Evolutionary conservation across 2,329 filamentous ascomycete species (phyloP), one percentile per base, ranked within the genome.

Genomic region (Phoma sp.): DNA sequence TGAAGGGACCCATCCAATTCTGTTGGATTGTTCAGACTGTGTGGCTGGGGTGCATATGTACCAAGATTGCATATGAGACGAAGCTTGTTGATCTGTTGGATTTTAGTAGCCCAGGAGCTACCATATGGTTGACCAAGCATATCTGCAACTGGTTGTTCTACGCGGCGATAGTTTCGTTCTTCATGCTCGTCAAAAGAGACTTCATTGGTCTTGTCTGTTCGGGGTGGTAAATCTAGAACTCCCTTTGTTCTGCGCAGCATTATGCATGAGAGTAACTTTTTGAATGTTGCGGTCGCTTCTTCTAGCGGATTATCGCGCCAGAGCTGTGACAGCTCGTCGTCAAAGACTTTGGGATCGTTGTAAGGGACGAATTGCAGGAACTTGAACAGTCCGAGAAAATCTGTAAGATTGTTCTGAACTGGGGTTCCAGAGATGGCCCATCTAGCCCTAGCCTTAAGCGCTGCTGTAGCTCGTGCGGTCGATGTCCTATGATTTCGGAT

Each of bases 371-470:
- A 48, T 12, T 47, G 58, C 15, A 68, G 54, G 12, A 65, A 67
- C 4, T 50, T 49, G 20, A 62, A 61, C 2, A 68, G 46, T 0
- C 53, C 53, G n/a, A 47, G 40, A 1, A 67, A 50, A 36, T 68
- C 66, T 2, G 28, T 36, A 0, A 68, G 56, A 3, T 30, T 37
- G 12, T 65, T 68, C 25, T 68, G 66, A 2, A 66, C 38, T 2
- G 64, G 64, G 0, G 82, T 84, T 1, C 81, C 82, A 0, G 80
- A 81, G 1, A 84, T 70, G 56, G 81, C 83, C 82, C 82, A 84
- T n/a, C 82, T 72, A 0, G 73, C 75, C 1, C 70, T 68, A 0
- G 81, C 76, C 0, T 62, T 45, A 0, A 85, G 69, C 1, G 72
- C 65, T 26, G 72, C 79, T 0, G 77, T 62, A 1, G 56, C 47